phyloP scores from a whole-genome alignment of 176 grass and related monocot genomes.

The Bolboschoenus planiculmis region DNA sequence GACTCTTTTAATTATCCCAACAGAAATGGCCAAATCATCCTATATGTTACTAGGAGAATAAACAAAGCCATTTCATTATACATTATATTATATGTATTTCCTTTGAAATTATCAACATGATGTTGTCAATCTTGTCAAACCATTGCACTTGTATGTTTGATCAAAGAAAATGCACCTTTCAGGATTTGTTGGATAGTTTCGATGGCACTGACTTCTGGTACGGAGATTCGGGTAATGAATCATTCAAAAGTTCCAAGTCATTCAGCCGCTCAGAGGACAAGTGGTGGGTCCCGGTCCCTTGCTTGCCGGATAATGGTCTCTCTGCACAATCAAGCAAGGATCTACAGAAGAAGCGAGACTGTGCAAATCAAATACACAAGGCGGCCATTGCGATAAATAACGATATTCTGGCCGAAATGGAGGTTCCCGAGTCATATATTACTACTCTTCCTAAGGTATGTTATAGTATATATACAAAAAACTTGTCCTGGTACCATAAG shows the following conservation, averaged over 20 bases:
- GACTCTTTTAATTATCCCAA: neutral
- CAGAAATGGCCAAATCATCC: neutral
- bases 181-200: conserved; percentile 84
- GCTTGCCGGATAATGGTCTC: conserved; percentile 58
- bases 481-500: no score
- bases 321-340: conserved; percentile 42
- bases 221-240: conserved; percentile 49
- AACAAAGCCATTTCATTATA: neutral
- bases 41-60: neutral
- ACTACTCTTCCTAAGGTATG: conserved; percentile 79
- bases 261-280: conserved; percentile 65
- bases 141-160: neutral
- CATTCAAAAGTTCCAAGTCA: conserved; percentile 40
- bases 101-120: neutral
- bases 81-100: neutral
- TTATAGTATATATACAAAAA: neutral
- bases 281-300: conserved; percentile 88
- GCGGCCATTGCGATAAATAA: conserved; percentile 91
- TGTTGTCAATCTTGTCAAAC: neutral
- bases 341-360: conserved; percentile 76
- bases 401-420: conserved; percentile 73
- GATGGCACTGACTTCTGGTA: conserved; percentile 84
- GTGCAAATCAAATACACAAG: conserved; percentile 91
- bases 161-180: conserved; percentile 8
- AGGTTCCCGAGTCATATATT: conserved; percentile 62